Evolutionary conservation across 345 rosid genomes (phyloP).

Genomic region (Lenwebbia sp.): DNA sequence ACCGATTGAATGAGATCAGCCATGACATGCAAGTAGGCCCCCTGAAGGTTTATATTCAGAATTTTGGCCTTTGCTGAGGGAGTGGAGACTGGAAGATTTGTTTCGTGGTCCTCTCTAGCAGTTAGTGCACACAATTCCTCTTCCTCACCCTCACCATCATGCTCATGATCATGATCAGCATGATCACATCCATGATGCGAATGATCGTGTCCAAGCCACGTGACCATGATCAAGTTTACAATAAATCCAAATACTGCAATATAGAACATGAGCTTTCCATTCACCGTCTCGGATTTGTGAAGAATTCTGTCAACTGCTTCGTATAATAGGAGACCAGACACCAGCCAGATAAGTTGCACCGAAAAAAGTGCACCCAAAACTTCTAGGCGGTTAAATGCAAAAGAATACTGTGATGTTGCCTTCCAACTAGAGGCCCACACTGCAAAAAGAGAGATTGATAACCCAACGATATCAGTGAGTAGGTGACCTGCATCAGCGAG

Average conservation of each 20-base stretch:
- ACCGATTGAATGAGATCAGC: slow-evolving; percentile 69
- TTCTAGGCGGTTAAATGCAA: slow-evolving; percentile 63
- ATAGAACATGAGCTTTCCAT: slow-evolving; percentile 65
- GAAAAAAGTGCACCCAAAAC: slow-evolving; percentile 78
- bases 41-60: slow-evolving; percentile 69
- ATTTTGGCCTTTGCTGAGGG: slow-evolving; percentile 12
- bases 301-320: slow-evolving; percentile 61
- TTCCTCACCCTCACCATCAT: slow-evolving; percentile 7
- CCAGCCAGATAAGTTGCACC: slow-evolving; percentile 71
- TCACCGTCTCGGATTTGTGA: slow-evolving; percentile 27
- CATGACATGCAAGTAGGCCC: slow-evolving; percentile 68
- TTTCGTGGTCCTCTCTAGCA: slow-evolving; percentile 18
- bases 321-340: slow-evolving; percentile 47
- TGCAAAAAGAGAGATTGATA: slow-evolving; percentile 53
- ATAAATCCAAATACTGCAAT: slow-evolving; percentile 68
- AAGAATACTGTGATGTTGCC: slow-evolving; percentile 51
- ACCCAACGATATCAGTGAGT: slow-evolving; percentile 62
- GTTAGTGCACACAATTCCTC: slow-evolving; percentile 4
- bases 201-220: slow-evolving; percentile 75
- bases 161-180: slow-evolving; percentile 9
- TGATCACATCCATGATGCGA: slow-evolving; percentile 13
- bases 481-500: slow-evolving; percentile 83
- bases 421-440: slow-evolving; percentile 85
- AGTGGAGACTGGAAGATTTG: slow-evolving; percentile 9
- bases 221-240: slow-evolving; percentile 52